Evolutionary conservation across 768 basidiomycete genomes (phyloP).

Genomic region (Dacryopinax spathularia): DNA sequence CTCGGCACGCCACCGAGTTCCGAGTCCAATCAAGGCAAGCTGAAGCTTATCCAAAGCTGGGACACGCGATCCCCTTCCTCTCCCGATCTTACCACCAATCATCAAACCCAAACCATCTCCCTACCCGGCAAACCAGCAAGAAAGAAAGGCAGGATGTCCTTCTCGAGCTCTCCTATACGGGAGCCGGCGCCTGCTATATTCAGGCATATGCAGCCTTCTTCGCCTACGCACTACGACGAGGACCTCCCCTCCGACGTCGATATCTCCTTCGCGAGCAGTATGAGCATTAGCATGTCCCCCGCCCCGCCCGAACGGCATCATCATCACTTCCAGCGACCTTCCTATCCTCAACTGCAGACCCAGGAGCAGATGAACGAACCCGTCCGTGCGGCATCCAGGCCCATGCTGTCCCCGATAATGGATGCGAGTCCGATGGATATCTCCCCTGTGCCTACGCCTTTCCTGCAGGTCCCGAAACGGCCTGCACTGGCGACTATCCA

Average conservation of each 20-base stretch:
- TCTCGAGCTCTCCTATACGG: not conserved
- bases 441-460: constrained; percentile 43
- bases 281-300: constrained; percentile 63
- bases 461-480: constrained; percentile 11
- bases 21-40: too few species aligned
- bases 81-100: not conserved
- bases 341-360: too few species aligned
- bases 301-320: too few species aligned
- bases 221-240: constrained; percentile 5
- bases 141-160: not conserved
- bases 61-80: not conserved
- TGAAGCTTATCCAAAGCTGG: too few species aligned
- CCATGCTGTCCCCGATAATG: constrained; percentile 28
- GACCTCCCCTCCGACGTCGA: constrained; percentile 36
- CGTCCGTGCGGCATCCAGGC: constrained; percentile 19
- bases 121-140: not conserved
- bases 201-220: constrained; percentile 1
- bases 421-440: constrained; percentile 47
- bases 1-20: too few species aligned
- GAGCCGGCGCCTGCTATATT: not conserved
- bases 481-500: constrained; percentile 17
- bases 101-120: not conserved
- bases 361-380: too few species aligned
- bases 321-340: too few species aligned
- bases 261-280: constrained; percentile 66